Percentiles rank a stretch among this genome's conserved stretches.
phyloP scores from a whole-genome alignment of 2,329 filamentous ascomycete genomes.

The Fusarium sp. region DNA sequence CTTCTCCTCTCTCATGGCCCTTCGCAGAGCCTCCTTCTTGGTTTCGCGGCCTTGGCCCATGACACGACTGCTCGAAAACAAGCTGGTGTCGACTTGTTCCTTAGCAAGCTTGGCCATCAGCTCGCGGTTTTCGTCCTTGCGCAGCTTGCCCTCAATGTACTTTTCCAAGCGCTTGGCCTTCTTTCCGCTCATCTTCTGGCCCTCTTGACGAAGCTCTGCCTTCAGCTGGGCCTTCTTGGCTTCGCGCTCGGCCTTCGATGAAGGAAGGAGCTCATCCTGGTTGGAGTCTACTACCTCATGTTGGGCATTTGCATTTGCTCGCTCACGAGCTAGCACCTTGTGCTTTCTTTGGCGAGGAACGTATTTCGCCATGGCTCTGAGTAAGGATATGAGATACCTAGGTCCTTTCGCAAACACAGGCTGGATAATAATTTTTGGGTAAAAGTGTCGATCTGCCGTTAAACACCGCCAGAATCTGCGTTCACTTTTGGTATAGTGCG shows the following conservation, averaged over 20 bases:
- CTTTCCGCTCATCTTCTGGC: slow-evolving; percentile 69
- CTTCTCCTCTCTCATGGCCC: slow-evolving; percentile 72
- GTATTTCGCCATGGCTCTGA: slow-evolving; percentile 63
- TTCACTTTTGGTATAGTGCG: slow-evolving; percentile 51
- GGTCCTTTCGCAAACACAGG: background rate
- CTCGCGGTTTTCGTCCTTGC: slow-evolving; percentile 90
- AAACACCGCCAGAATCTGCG: slow-evolving; percentile 51
- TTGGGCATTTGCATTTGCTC: slow-evolving; percentile 57
- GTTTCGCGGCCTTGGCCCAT: slow-evolving; percentile 79
- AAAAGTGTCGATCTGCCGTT: slow-evolving; percentile 50
- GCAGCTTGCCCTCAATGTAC: slow-evolving; percentile 88
- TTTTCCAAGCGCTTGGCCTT: slow-evolving; percentile 76
- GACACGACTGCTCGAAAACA: slow-evolving; percentile 81
- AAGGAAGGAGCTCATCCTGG: slow-evolving; percentile 50
- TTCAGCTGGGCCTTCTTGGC: slow-evolving; percentile 67
- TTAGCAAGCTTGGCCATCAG: slow-evolving; percentile 85
- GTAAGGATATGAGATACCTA: background rate
- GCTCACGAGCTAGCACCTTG: slow-evolving; percentile 73
- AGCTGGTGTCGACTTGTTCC: slow-evolving; percentile 82
- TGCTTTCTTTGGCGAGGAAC: slow-evolving; percentile 75
- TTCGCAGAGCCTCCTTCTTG: slow-evolving; percentile 74
- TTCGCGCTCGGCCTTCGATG: slow-evolving; percentile 63
- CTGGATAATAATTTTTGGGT: slow-evolving; percentile 51
- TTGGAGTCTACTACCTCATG: slow-evolving; percentile 55
- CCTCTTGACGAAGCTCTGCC: slow-evolving; percentile 63